Base-by-base conservation (phyloP, 2,329 filamentous ascomycete genomes). In the Cytospora mali region DNA sequence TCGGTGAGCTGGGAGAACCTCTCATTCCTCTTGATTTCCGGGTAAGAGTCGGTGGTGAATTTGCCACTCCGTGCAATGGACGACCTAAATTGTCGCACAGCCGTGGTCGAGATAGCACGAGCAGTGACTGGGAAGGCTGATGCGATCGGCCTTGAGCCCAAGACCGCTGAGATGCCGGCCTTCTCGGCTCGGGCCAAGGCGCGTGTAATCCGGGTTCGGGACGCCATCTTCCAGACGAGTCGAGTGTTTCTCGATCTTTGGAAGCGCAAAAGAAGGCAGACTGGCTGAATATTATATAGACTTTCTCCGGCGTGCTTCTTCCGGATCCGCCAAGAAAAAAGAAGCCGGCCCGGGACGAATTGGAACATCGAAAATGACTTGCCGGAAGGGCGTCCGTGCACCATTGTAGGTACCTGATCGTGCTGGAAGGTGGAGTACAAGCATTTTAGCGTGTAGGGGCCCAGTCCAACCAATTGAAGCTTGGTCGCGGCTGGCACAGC, bases 41-140 rank as follows among this genome's bases (percentile, higher is more conserved):
- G 94, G 72, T 96, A 95, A 59, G 88, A 90, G 69, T 97, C 91
- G 59, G 91, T 87, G 18, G 95, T 99, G 78, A 90, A 91, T 75
- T 90, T 91, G 72, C 52, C 62, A 72, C 67, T 35, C 1, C 35
- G 46, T 50, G 56, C 31, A 16, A 64, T 55, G 16, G 73, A 73
- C 14, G 65, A 59, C 42, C 67, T 71, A 62, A 75, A 66, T 35
- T 69, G 68, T 59, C 70, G 66, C 50, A 68, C 49, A 21, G 69
- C 63, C 16, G 73, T 69, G 52, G 67, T 69, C 42, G 74, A 70
- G 51, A 75, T 53, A 28, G 25, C 39, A 31, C 61, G 61, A 33
- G 62, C 55, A 48, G 61, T 53, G 29, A 63, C 14, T 53, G 64
- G 57, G 39, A 63, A 61, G 11, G 39, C 54, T 21, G 53, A 50